Evolutionary conservation across 2,329 filamentous ascomycete genomes (phyloP).

Genomic region (Domatiomyces catenatus): DNA sequence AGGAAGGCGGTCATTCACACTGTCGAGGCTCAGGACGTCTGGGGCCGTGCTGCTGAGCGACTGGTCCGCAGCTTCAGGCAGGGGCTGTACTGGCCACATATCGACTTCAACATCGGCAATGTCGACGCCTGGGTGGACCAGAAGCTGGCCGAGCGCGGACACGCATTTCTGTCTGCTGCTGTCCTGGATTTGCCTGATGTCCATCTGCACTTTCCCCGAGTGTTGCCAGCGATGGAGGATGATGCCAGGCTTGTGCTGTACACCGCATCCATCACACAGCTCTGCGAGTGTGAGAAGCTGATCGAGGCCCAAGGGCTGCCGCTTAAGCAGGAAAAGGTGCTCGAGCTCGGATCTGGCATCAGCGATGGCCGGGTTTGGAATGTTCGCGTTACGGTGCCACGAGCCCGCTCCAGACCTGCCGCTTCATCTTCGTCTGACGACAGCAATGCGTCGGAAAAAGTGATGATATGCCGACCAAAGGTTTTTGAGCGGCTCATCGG

Average conservation of each 20-base stretch:
- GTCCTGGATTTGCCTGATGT: constrained; percentile 59
- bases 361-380: constrained; percentile 35
- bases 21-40: constrained; percentile 48
- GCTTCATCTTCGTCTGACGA: not conserved
- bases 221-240: constrained; percentile 40
- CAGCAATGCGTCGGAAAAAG: constrained; percentile 19
- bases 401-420: constrained; percentile 1
- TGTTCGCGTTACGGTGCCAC: constrained; percentile 25
- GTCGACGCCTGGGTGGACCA: constrained; percentile 46
- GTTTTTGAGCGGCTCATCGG: constrained; percentile 33
- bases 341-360: constrained; percentile 32
- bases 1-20: constrained; percentile 61
- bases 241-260: constrained; percentile 56
- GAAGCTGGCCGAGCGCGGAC: constrained; percentile 14
- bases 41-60: constrained; percentile 49
- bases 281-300: constrained; percentile 46
- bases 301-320: constrained; percentile 41
- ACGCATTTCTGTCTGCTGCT: constrained; percentile 53
- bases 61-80: constrained; percentile 52
- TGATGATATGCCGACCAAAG: constrained; percentile 39
- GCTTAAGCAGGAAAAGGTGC: constrained; percentile 31
- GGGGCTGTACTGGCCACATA: constrained; percentile 52
- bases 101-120: constrained; percentile 59
- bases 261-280: constrained; percentile 64
- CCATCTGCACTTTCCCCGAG: constrained; percentile 33